Base-by-base conservation (phyloP, 169 alveolate genomes). In the Ophryocystis elektroscirrha region DNA sequence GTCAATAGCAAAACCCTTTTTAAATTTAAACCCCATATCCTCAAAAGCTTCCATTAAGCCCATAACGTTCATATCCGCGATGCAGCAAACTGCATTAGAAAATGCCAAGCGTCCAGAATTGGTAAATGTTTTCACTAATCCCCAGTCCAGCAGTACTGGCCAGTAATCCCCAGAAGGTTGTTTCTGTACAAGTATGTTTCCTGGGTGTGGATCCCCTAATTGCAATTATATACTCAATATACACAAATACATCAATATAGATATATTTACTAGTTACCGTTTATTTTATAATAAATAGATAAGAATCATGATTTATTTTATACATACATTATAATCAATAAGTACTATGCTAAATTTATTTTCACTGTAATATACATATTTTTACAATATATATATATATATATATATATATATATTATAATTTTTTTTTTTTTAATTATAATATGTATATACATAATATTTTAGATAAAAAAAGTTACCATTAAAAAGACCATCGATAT, bases 161-260 rank as follows among this genome's bases (percentile, higher is more conserved):
- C 43, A 51, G 20, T 63, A 53, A 32, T 43, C 54, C 15, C 41
- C 57, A 23, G 53, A 56, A 9, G 5, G 24, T 20, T 58, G 30
- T 20, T 69, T 55, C 48, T 67, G 67, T 18, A 82, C 83, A 37
- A 73, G 65, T n/a, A 81, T 59, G 64, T 82, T 82, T 1, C 91
- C 91, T 12, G 91, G 91, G 41, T 82, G 91, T 4, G 91, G 91
- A 48, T 82, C 91, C n/a, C n/a, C n/a, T n/a, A n/a, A n/a, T n/a
- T n/a, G n/a, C n/a, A n/a, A n/a, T n/a, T n/a, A 15, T 76, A n/a
- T n/a, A n/a, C n/a, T n/a, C n/a, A n/a, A n/a, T n/a, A n/a, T n/a
- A n/a, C n/a, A n/a, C n/a, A n/a, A n/a, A n/a, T n/a, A n/a, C n/a
- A n/a, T n/a, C n/a, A n/a, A n/a, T n/a, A n/a, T n/a, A n/a, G n/a